Evolutionary conservation across 305 asterid species (phyloP), one percentile per base, ranked within the genome.

Genomic region (Coffea humblotiana): DNA sequence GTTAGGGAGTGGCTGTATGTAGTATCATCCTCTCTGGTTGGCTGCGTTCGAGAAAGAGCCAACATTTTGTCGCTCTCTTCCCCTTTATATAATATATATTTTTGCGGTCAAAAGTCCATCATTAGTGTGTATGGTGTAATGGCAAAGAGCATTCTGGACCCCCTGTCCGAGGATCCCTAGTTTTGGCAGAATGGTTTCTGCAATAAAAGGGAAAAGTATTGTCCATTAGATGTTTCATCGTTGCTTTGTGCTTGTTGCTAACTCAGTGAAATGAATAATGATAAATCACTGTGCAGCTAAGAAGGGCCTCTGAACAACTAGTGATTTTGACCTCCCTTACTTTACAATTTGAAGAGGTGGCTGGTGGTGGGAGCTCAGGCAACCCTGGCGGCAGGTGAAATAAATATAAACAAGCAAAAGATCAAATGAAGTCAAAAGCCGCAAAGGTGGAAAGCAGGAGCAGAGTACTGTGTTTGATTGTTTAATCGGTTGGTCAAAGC

Each of bases 11-110:
- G 83, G 82, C 72, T 86, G 86, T 78, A 77, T 81, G 71, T 83
- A 64, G 74, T 82, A 65, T 64, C n/a, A 64, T 75, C 63, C 77
- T 60, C 69, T 29, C 65, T 67, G 45, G 80, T 78, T 83, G 85
- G 83, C 87, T 72, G 15, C 71, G 78, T 78, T 74, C 80, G 40
- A 56, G 56, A 74, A 69, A 65, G 83, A 79, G 89, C 90, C 84
- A 79, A 84, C 83, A 80, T 85, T 86, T 86, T 84, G 90, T 78
- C 83, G 76, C 90, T 83, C 82, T 79, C 85, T 75, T 72, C 85
- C 88, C 91, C 82, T 77, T 40, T 60, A 48, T 48, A 77, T 72
- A 83, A 64, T 77, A 81, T 74, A 74, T 78, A 71, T 71, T n/a
- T 71, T 19, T 18, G 32, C 32, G 21, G 27, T 25, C 29, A 65